Evolutionary conservation across 371 early-diverging fungal species (phyloP).

Genomic region (Choanephora cucurbitarum): DNA sequence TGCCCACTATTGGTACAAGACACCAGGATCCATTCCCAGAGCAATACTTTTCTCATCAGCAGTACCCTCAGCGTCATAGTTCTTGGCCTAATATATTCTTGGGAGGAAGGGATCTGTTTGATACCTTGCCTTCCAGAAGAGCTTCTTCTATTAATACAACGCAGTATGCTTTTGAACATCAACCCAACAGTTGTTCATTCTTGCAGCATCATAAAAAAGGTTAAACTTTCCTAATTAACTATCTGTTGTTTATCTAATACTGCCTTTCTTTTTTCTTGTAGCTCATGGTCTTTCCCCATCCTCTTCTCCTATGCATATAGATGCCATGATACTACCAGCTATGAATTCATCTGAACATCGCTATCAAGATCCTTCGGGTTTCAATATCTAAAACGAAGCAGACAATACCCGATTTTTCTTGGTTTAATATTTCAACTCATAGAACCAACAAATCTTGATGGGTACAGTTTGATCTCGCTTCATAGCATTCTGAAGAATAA

Average conservation of each 20-base stretch:
- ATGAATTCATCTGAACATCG: not conserved
- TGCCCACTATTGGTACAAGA: slow-evolving; percentile 8
- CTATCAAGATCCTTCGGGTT: not conserved
- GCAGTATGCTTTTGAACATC: slow-evolving; percentile 13
- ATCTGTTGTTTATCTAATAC: not conserved
- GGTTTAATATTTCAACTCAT: too few species aligned
- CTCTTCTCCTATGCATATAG: not conserved
- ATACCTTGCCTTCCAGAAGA: slow-evolving; percentile 15
- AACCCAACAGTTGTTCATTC: slow-evolving; percentile 4
- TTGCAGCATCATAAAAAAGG: not conserved
- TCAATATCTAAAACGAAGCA: not conserved
- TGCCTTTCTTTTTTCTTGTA: too few species aligned
- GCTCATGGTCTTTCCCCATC: not conserved
- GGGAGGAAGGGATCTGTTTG: slow-evolving; percentile 19
- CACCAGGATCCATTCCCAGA: not conserved
- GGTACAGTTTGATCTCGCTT: too few species aligned
- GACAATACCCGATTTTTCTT: too few species aligned
- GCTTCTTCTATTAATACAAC: slow-evolving; percentile 9
- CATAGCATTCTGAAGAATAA: too few species aligned
- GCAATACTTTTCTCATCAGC: not conserved
- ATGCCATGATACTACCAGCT: too few species aligned
- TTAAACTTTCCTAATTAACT: not conserved
- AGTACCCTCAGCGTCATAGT: slow-evolving; percentile 1
- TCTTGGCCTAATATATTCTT: slow-evolving; percentile 19
- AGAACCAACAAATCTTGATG: too few species aligned